Evolutionary conservation across 805 yeast genomes (phyloP).

Genomic region (Pichia sporocuriosa): DNA sequence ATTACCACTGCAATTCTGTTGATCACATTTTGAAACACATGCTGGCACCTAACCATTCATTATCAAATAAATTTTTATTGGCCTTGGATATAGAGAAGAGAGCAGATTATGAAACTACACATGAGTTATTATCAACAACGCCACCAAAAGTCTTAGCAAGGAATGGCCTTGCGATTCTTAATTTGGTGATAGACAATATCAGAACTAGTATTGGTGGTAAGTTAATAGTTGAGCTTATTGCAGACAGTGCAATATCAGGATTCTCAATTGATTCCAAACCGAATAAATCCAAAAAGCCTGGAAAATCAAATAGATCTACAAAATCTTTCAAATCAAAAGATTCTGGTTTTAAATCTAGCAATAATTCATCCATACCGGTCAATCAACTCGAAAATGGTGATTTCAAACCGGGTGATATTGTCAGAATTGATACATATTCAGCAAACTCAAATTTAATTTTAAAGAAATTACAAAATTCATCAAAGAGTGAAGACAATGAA

Average conservation of each 20-base stretch:
- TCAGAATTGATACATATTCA: slow-evolving; percentile 47
- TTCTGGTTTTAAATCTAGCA: background rate
- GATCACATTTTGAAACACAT: background rate
- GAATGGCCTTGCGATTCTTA: slow-evolving; percentile 69
- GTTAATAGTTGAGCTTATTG: slow-evolving; percentile 51
- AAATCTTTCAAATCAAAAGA: background rate
- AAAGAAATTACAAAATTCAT: slow-evolving; percentile 26
- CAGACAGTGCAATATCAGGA: slow-evolving; percentile 28
- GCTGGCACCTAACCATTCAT: slow-evolving; percentile 6
- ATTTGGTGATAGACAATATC: slow-evolving; percentile 52
- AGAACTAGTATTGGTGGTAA: slow-evolving; percentile 79
- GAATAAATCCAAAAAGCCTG: background rate
- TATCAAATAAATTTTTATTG: slow-evolving; percentile 33
- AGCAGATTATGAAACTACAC: slow-evolving; percentile 46
- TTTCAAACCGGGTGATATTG: slow-evolving; percentile 71
- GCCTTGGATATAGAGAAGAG: slow-evolving; percentile 42
- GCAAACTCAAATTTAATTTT: slow-evolving; percentile 15
- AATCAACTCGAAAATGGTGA: slow-evolving; percentile 21
- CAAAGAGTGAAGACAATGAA: slow-evolving; percentile 24
- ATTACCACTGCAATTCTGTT: too few relatives aligned
- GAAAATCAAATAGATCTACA: background rate
- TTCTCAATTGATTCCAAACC: slow-evolving; percentile 15
- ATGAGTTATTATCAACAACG: slow-evolving; percentile 36
- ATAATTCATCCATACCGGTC: too few relatives aligned
- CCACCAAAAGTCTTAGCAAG: slow-evolving; percentile 62